Evolutionary conservation across 2,329 filamentous ascomycete genomes (phyloP), one percentile per base, ranked within the genome.

Genomic region (Chaetomiaceae sp.): DNA sequence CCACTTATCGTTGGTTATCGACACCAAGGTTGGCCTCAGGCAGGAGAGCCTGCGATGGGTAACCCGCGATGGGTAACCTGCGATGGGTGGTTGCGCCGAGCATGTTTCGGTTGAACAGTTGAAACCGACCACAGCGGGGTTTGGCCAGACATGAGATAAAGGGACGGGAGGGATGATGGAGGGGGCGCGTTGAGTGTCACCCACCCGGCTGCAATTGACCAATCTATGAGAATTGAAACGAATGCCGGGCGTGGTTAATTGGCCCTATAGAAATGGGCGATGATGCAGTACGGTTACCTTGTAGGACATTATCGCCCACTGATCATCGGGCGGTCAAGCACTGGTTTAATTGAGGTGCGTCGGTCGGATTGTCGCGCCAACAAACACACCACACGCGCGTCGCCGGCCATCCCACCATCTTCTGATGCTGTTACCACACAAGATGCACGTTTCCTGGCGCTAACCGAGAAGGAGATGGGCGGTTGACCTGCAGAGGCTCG

Each of bases 71-170:
- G n/a, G n/a, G n/a, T 23, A 29, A 33, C 29, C 42, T 21, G 44
- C 41, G 42, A 50, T 34, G 25, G 33, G 34, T 40, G 45, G 51
- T n/a, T 34, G 44, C 34, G 34, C 41, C 41, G 37, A 44, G 40
- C 40, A 33, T 58, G 56, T 58, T 58, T 58, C 56, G 56, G 46
- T 50, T 43, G 47, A 30, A 42, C 49, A 33, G 43, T 55, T 58
- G 56, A 58, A 58, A 58, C 56, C 40, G 21, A 40, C 36, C 37
- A 32, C 27, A 30, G 29, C 48, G 53, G 53, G 43, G 56, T 25
- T 51, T 34, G 23, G 40, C 47, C 47, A 47, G 42, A 11, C 13
- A 13, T 33, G 37, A 27, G 27, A n/a, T 16, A 23, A 27, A 30
- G 25, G 29, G 36, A 44, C 33, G n/a, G n/a, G n/a, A n/a, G n/a